phyloP scores from a whole-genome alignment of 495 filamentous ascomycete genomes.

The Aspergillus olivimuriae region DNA sequence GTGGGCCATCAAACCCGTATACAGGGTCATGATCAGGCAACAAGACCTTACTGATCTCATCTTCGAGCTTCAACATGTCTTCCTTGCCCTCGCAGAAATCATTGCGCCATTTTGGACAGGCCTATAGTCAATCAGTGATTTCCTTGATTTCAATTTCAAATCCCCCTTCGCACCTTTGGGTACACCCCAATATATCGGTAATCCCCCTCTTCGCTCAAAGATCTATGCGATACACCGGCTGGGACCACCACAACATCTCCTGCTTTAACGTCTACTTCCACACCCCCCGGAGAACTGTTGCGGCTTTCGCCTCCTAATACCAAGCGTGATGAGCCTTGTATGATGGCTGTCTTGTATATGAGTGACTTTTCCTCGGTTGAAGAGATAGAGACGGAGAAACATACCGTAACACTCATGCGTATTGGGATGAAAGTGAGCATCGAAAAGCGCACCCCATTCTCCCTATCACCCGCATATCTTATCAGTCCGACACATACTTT shows the following conservation, averaged over 20 bases:
- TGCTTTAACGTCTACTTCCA: conserved; percentile 6
- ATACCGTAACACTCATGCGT: conserved; percentile 8
- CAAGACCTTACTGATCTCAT: conserved; percentile 2
- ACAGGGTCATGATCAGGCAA: conserved; percentile 6
- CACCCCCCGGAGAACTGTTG: conserved; percentile 1
- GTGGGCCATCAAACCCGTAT: conserved; percentile 3
- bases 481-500: not conserved
- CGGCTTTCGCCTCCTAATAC: conserved; percentile 2
- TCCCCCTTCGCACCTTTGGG: conserved; percentile 2
- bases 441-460: conserved; percentile 5
- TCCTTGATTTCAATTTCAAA: too few relatives aligned
- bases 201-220: conserved; percentile 1
- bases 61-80: conserved; percentile 1
- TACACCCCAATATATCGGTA: conserved; percentile 10
- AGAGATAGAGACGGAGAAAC: too few relatives aligned
- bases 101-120: conserved; percentile 3
- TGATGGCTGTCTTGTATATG: too few relatives aligned
- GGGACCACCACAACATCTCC: conserved; percentile 9
- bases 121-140: not conserved
- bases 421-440: conserved; percentile 10
- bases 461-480: not conserved
- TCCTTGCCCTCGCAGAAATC: conserved; percentile 6
- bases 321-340: conserved; percentile 3
- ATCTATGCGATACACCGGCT: conserved; percentile 6
- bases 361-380: too few relatives aligned